These are phyloP conservation scores for Ogataea wickerhamii DNA, from an alignment of 805 yeast genomes.

Conservation along the genomic window DNA sequence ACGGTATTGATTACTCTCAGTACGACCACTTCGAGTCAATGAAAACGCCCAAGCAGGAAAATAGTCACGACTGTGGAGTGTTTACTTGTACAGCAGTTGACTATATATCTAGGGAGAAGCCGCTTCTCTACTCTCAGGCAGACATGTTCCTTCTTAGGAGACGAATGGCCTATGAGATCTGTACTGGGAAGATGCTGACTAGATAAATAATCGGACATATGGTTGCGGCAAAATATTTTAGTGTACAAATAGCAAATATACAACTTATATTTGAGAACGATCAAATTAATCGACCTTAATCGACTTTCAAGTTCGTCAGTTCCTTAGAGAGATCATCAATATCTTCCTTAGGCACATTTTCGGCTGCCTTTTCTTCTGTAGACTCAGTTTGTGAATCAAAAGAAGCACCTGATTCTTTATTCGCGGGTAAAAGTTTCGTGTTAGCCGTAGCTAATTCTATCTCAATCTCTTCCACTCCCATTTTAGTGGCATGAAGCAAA, in stretches of 20 bases:
- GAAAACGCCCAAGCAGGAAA: constrained; percentile 73
- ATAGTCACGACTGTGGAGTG: constrained; percentile 95
- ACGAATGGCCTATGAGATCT: constrained; percentile 62
- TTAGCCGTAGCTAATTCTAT: too few relatives aligned
- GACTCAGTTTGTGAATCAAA: too few relatives aligned
- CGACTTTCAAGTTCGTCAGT: constrained; percentile 15
- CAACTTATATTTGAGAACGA: background rate
- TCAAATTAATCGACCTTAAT: background rate
- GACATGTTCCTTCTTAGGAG: constrained; percentile 70
- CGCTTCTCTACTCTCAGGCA: constrained; percentile 53
- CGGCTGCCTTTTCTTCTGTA: constrained; percentile 9
- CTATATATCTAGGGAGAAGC: constrained; percentile 49
- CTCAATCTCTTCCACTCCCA: too few relatives aligned
- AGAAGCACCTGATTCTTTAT: too few relatives aligned
- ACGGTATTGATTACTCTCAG: constrained; percentile 28
- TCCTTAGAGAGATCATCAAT: constrained; percentile 14
- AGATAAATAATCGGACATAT: constrained; percentile 6
- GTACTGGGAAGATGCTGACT: constrained; percentile 14
- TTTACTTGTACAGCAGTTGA: constrained; percentile 79
- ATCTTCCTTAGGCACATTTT: too few relatives aligned
- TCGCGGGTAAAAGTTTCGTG: too few relatives aligned
- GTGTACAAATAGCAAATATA: background rate
- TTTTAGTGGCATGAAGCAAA: too few relatives aligned
- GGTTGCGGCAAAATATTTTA: background rate
- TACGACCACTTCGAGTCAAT: constrained; percentile 25